Conservation (phyloP, 1,284 basidiomycete species). For the Ustilago nuda region DNA sequence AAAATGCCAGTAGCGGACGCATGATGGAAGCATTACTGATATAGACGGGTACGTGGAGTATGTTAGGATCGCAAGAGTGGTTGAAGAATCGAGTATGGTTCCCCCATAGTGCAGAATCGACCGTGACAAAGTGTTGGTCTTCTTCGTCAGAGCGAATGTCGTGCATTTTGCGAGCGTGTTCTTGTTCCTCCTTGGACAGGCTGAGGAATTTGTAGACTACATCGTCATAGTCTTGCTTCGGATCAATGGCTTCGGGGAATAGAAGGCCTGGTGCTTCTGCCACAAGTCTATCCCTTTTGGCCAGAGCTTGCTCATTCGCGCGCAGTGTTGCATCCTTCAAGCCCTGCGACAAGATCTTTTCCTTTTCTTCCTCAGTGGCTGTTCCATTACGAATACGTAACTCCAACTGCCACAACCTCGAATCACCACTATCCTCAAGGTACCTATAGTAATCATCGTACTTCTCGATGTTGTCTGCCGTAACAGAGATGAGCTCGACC, state of each 20-base stretch:
- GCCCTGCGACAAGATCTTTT: conserved; percentile 1
- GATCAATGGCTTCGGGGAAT: background rate
- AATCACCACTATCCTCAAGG: background rate
- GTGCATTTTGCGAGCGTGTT: background rate
- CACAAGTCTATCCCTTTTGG: background rate
- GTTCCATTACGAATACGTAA: background rate
- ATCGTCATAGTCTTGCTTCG: conserved; percentile 9
- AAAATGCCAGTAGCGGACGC: conserved; percentile 76
- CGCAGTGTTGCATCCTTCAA: background rate
- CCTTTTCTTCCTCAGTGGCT: background rate
- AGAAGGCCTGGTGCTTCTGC: background rate
- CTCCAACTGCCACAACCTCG: conserved; percentile 5
- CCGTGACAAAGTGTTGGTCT: conserved; percentile 26
- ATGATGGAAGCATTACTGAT: conserved; percentile 76
- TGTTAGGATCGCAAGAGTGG: conserved; percentile 89
- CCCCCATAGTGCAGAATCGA: conserved; percentile 57
- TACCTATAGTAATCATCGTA: conserved; percentile 28
- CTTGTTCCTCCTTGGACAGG: conserved; percentile 4
- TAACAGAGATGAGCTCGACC: conserved; percentile 15
- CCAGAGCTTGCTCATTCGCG: background rate
- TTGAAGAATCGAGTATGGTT: conserved; percentile 61
- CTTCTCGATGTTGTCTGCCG: conserved; percentile 12
- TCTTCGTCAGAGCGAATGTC: conserved; percentile 21
- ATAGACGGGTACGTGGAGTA: conserved; percentile 78
- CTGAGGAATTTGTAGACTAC: conserved; percentile 16